Percentiles rank a stretch among this genome's conserved stretches.
phyloP scores from a whole-genome alignment of 352 stramenopile genomes.

The Paralagenidium karlingii region DNA sequence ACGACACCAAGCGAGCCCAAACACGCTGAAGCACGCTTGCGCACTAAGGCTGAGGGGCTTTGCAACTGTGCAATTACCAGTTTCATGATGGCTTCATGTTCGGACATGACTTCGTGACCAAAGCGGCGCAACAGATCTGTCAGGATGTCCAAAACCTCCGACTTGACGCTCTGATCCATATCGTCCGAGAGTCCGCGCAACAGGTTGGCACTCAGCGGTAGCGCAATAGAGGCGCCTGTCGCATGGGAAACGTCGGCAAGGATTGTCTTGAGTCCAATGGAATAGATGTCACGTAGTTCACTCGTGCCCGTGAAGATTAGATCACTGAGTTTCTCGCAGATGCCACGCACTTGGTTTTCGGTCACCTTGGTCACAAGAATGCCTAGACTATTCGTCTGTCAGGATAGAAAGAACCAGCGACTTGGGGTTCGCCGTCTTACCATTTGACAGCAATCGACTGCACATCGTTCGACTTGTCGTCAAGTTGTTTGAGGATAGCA shows the following conservation, averaged over 20 bases:
- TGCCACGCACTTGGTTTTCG: conserved; percentile 91
- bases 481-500: conserved; percentile 92
- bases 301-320: conserved; percentile 94
- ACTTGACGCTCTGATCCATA: conserved; percentile 72
- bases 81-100: conserved; percentile 87
- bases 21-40: conserved; percentile 93
- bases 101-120: conserved; percentile 77
- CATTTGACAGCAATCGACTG: conserved; percentile 90
- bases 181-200: conserved; percentile 37
- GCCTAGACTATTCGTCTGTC: conserved; percentile 44
- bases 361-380: conserved; percentile 96
- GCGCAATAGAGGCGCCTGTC: conserved; percentile 82
- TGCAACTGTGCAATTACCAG: conserved; percentile 74
- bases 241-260: conserved; percentile 86
- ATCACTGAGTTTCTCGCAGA: conserved; percentile 94
- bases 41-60: conserved; percentile 78
- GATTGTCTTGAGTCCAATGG: conserved; percentile 97
- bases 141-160: conserved; percentile 95
- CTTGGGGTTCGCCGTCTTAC: conserved; percentile 8
- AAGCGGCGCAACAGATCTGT: conserved; percentile 95
- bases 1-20: conserved; percentile 93
- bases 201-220: conserved; percentile 48
- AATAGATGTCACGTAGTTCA: conserved; percentile 98
- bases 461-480: conserved; percentile 99
- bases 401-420: background rate